These are phyloP conservation scores for Plantago coronopus DNA, from an alignment of 305 asterid genomes.

Conservation along the genomic window DNA sequence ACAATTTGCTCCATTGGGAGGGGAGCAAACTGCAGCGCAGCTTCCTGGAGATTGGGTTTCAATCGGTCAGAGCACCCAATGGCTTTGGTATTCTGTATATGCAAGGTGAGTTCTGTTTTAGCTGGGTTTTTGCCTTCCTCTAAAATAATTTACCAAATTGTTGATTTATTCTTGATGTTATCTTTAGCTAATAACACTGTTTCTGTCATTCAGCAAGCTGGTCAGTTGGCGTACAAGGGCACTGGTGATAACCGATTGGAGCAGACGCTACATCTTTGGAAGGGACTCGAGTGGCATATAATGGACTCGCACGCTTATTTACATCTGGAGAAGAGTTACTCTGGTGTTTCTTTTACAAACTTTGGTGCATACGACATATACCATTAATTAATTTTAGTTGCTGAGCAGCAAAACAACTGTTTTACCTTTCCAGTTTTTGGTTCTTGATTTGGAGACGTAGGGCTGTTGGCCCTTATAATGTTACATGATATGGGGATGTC, in stretches of 20 bases:
- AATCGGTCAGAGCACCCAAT: constrained; percentile 82
- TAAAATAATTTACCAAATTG: constrained; percentile 1
- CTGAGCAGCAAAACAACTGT: neutral
- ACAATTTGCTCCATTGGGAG: constrained; percentile 96
- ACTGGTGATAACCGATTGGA: constrained; percentile 83
- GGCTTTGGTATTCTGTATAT: constrained; percentile 98
- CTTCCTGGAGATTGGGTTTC: constrained; percentile 99
- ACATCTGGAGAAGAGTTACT: constrained; percentile 2
- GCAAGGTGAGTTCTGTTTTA: constrained; percentile 57
- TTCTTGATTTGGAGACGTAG: constrained; percentile 2
- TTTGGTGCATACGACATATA: neutral
- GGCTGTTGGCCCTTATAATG: constrained; percentile 20
- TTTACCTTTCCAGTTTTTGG: neutral
- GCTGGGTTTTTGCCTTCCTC: neutral
- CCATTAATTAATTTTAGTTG: neutral
- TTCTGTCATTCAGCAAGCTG: constrained; percentile 60
- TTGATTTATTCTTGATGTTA: neutral
- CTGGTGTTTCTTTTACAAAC: neutral
- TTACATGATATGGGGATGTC: constrained; percentile 9
- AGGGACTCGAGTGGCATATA: constrained; percentile 89
- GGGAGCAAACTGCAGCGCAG: constrained; percentile 94
- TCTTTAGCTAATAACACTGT: constrained; percentile 8
- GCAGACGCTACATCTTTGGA: constrained; percentile 78
- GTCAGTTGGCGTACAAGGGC: constrained; percentile 98
- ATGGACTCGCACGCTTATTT: constrained; percentile 9